These are phyloP conservation scores for Aspergillus sp. DNA, from an alignment of 2,329 filamentous ascomycete genomes.

Conservation along the genomic window DNA sequence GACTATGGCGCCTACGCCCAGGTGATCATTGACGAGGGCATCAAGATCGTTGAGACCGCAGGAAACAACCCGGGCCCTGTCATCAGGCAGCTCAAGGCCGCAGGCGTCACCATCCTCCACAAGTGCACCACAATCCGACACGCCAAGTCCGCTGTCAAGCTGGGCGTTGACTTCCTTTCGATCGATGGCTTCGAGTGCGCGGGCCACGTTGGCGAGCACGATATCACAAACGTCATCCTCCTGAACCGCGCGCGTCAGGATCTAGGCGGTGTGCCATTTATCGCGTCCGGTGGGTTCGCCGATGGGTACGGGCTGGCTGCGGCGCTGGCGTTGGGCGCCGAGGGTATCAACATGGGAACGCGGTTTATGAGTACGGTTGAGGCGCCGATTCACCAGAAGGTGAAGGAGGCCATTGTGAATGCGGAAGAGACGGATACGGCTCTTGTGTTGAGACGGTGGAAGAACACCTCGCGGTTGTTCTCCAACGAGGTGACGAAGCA, in stretches of 20 bases:
- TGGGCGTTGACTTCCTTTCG: constrained; percentile 93
- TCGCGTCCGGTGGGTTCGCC: constrained; percentile 92
- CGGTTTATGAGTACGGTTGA: constrained; percentile 96
- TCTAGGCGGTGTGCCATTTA: constrained; percentile 79
- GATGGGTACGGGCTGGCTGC: constrained; percentile 92
- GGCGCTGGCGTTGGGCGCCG: constrained; percentile 83
- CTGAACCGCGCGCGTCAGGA: constrained; percentile 81
- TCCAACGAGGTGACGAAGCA: constrained; percentile 84
- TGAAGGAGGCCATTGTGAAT: constrained; percentile 89
- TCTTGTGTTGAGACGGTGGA: constrained; percentile 85
- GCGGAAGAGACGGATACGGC: constrained; percentile 89
- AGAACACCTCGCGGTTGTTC: constrained; percentile 85
- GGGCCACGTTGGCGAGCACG: constrained; percentile 58
- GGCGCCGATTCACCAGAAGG: constrained; percentile 85
- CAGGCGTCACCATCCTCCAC: constrained; percentile 78
- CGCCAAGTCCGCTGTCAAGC: constrained; percentile 84
- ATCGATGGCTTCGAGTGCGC: constrained; percentile 99
- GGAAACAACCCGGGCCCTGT: constrained; percentile 89
- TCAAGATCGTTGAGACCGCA: constrained; percentile 89
- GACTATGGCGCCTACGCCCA: constrained; percentile 91
- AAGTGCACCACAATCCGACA: constrained; percentile 98
- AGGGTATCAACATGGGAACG: constrained; percentile 98
- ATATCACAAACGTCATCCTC: constrained; percentile 61
- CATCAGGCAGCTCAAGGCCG: constrained; percentile 82
- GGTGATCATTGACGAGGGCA: constrained; percentile 88